Percentiles rank a stretch among this genome's conserved stretches.
phyloP scores from a whole-genome alignment of 345 rosid species.

The Anacardium occidentale region DNA sequence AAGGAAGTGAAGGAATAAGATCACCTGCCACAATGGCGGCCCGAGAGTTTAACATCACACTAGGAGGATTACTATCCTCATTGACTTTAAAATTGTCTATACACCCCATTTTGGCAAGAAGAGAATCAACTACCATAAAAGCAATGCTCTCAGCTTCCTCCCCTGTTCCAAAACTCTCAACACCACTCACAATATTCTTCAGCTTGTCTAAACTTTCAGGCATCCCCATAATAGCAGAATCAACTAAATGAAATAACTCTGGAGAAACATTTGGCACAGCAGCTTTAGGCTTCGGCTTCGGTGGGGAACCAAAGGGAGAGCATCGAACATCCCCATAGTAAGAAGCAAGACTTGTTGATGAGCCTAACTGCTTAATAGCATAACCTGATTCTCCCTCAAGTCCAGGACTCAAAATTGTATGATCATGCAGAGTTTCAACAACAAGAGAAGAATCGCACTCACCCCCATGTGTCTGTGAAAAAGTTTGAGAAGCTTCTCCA shows the following conservation, averaged over 20 bases:
- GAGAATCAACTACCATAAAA: slow-evolving; percentile 88
- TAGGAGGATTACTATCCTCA: slow-evolving; percentile 91
- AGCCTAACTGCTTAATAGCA: slow-evolving; percentile 45
- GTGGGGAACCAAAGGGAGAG: slow-evolving; percentile 69
- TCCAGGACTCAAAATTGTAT: slow-evolving; percentile 54
- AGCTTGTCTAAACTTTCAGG: slow-evolving; percentile 85
- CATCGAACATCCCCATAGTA: slow-evolving; percentile 39
- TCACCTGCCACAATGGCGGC: slow-evolving; percentile 97
- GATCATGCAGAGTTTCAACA: slow-evolving; percentile 40
- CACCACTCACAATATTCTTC: slow-evolving; percentile 79
- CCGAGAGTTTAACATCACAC: slow-evolving; percentile 96
- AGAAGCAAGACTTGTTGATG: slow-evolving; percentile 60
- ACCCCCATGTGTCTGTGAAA: slow-evolving; percentile 27
- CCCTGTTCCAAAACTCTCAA: slow-evolving; percentile 69
- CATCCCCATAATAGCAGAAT: slow-evolving; percentile 99
- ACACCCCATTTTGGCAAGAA: slow-evolving; percentile 98
- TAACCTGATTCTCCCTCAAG: slow-evolving; percentile 39
- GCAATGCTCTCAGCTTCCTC: slow-evolving; percentile 82
- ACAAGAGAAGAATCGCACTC: slow-evolving; percentile 44
- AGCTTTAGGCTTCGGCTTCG: slow-evolving; percentile 61
- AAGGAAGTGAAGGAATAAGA: slow-evolving; percentile 88
- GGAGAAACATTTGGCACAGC: slow-evolving; percentile 91
- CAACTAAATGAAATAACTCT: slow-evolving; percentile 93
- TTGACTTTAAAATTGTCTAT: slow-evolving; percentile 97
- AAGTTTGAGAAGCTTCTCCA: slow-evolving; percentile 36